phyloP scores from a whole-genome alignment of 2,329 filamentous ascomycete species.

The Aureobasidium uvarum region DNA sequence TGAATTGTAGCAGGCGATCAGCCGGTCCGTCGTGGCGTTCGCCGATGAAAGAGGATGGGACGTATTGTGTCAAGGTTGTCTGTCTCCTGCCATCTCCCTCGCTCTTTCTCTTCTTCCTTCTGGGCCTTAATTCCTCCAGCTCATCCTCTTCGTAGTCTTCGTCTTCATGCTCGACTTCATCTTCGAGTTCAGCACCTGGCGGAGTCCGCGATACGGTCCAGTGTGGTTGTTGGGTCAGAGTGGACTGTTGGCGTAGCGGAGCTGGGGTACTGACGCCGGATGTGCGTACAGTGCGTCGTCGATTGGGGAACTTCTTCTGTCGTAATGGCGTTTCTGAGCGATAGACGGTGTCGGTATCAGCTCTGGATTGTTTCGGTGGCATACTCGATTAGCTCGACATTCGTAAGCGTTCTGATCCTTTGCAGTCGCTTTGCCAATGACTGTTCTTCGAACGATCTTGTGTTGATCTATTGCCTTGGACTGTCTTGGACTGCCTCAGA shows the following conservation, averaged over 20 bases:
- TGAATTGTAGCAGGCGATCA: constrained; percentile 8
- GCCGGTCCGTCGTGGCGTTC: constrained; percentile 7
- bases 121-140: not conserved
- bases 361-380: constrained; percentile 3
- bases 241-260: constrained; percentile 19
- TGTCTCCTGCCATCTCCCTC: constrained; percentile 24
- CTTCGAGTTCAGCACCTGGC: not conserved
- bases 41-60: constrained; percentile 14
- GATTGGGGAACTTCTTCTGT: constrained; percentile 26
- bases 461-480: not conserved
- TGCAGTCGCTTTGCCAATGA: not conserved
- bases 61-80: constrained; percentile 31
- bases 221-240: constrained; percentile 10
- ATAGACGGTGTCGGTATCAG: constrained; percentile 18
- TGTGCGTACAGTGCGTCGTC: constrained; percentile 10
- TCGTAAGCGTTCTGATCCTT: not conserved
- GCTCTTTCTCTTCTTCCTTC: constrained; percentile 27
- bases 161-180: constrained; percentile 7
- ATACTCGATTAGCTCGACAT: constrained; percentile 7
- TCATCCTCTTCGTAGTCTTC: constrained; percentile 23
- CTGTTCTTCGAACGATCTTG: not conserved
- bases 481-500: not conserved
- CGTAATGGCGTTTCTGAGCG: constrained; percentile 18
- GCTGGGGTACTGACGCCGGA: not conserved
- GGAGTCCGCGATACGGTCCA: constrained; percentile 1